A percentile compares a stretch with the other conserved stretches of the same genome.
Conservation (phyloP, 2,329 filamentous ascomycete species). For the Calonectria crousiana region DNA sequence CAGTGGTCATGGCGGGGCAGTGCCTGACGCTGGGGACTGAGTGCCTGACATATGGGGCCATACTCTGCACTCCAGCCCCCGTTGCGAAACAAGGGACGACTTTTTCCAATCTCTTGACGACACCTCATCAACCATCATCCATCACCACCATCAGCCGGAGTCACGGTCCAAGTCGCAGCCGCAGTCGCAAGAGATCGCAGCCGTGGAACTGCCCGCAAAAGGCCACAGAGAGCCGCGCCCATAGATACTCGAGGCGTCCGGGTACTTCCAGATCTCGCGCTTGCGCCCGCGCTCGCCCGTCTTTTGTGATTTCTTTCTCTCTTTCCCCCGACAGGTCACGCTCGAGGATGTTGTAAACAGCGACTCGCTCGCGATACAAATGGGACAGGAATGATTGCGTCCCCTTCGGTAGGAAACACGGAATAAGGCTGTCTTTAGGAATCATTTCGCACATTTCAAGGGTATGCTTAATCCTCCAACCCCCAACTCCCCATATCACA, state of each 20-base stretch:
- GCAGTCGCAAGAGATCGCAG: constrained; percentile 41
- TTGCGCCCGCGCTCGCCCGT: constrained; percentile 30
- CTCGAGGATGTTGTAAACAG: constrained; percentile 51
- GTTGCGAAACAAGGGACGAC: constrained; percentile 44
- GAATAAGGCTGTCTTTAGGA: constrained; percentile 40
- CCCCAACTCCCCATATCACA: constrained; percentile 33
- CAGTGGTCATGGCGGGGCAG: constrained; percentile 30
- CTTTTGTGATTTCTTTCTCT: constrained; percentile 38
- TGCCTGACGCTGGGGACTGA: constrained; percentile 34
- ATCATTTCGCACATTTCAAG: constrained; percentile 41
- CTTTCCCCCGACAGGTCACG: constrained; percentile 40
- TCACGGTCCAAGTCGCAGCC: constrained; percentile 31
- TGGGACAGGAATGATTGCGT: constrained; percentile 38
- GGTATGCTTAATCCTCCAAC: constrained; percentile 49
- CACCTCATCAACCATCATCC: constrained; percentile 46
- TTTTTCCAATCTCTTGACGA: constrained; percentile 49
- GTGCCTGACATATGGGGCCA: constrained; percentile 51
- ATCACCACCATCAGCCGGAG: constrained; percentile 42
- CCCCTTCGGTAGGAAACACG: constrained; percentile 41
- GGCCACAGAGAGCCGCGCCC: constrained; percentile 33
- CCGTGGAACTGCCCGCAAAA: constrained; percentile 33
- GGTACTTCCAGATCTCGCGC: constrained; percentile 30
- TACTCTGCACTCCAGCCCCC: constrained; percentile 36
- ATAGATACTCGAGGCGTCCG: constrained; percentile 38
- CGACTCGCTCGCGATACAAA: constrained; percentile 43